phyloP scores from a whole-genome alignment of 177 flowering plant genomes.

The Telopea speciosissima region DNA sequence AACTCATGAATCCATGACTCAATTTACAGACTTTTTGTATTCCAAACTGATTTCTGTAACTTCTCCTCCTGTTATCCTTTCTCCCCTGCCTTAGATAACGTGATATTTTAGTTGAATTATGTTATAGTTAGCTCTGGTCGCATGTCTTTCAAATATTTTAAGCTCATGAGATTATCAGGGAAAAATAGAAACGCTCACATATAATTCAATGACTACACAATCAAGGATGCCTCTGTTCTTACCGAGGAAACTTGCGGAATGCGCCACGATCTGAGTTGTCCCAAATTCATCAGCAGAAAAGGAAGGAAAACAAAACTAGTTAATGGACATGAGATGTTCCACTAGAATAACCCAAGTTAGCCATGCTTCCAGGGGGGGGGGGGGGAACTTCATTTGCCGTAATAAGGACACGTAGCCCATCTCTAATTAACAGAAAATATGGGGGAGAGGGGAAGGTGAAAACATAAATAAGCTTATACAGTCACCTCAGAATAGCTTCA shows the following conservation, averaged over 20 bases:
- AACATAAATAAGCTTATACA: neutral
- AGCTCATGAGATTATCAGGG: neutral
- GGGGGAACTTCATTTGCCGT: too few species aligned
- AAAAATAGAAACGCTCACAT: neutral
- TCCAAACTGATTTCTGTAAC: neutral
- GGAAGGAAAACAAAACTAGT: slow-evolving; percentile 2
- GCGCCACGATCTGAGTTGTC: slow-evolving; percentile 68
- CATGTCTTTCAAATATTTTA: neutral
- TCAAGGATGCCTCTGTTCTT: slow-evolving; percentile 19
- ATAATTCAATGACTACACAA: too few species aligned
- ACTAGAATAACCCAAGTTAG: neutral
- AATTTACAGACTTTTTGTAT: neutral
- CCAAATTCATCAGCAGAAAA: slow-evolving; percentile 22
- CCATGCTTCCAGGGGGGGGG: too few species aligned
- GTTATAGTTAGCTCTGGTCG: neutral
- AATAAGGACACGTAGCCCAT: too few species aligned
- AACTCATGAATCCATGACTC: neutral
- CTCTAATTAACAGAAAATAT: neutral
- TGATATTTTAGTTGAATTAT: neutral
- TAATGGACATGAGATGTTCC: neutral
- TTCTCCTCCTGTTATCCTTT: neutral
- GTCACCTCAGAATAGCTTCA: slow-evolving; percentile 81
- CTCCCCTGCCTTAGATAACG: neutral
- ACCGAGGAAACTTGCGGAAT: slow-evolving; percentile 77
- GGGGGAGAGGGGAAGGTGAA: neutral